Conservation (phyloP, 2,329 filamentous ascomycete genomes). For the Phyllosticta citribraziliensis region DNA sequence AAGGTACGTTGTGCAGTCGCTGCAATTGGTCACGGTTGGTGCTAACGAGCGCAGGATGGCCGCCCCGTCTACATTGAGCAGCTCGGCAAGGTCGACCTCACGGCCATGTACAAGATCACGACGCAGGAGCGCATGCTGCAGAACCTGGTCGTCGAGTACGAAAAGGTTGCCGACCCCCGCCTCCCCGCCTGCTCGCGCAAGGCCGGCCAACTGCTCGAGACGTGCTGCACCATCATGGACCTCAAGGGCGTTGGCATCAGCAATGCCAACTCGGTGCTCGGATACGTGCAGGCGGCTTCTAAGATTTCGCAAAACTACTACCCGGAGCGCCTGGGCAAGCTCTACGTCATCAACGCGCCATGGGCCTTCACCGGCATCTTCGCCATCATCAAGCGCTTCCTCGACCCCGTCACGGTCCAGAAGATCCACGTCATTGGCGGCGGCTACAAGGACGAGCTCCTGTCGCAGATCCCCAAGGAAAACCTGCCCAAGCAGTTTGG, state of each 20-base stretch:
- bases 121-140: slow-evolving; percentile 86
- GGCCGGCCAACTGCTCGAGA: slow-evolving; percentile 81
- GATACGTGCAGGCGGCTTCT: slow-evolving; percentile 76
- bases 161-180: slow-evolving; percentile 86
- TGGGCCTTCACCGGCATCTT: slow-evolving; percentile 91
- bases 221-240: slow-evolving; percentile 97
- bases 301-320: slow-evolving; percentile 98
- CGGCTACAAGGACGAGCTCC: slow-evolving; percentile 73
- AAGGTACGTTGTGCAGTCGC: slow-evolving; percentile 42
- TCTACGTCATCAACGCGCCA: slow-evolving; percentile 96
- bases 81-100: slow-evolving; percentile 85
- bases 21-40: not conserved
- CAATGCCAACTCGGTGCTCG: slow-evolving; percentile 75
- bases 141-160: slow-evolving; percentile 96
- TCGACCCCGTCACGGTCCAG: slow-evolving; percentile 90
- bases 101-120: slow-evolving; percentile 86
- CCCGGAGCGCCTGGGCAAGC: slow-evolving; percentile 87
- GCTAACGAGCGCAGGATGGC: slow-evolving; percentile 57
- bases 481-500: slow-evolving; percentile 84
- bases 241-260: slow-evolving; percentile 83
- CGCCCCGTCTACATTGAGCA: slow-evolving; percentile 96
- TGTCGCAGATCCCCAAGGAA: slow-evolving; percentile 76
- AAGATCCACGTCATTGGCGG: slow-evolving; percentile 89
- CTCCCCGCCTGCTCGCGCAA: slow-evolving; percentile 94
- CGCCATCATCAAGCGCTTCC: slow-evolving; percentile 78